phyloP scores from a whole-genome alignment of 2,329 filamentous ascomycete species.

The Plenodomus tracheiphilus region DNA sequence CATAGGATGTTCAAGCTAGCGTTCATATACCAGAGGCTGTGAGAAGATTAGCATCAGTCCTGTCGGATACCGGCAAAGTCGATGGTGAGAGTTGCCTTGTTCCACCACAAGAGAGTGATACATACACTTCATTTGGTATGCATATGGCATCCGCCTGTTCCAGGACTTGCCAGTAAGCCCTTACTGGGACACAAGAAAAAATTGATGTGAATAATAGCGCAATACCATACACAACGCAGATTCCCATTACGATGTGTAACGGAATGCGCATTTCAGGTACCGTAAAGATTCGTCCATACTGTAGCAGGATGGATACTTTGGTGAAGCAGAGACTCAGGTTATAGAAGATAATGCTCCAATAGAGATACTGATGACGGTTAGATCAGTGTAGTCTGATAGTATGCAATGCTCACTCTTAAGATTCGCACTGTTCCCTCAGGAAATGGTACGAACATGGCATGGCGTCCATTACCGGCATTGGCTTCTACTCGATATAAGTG shows the following conservation, averaged over 20 bases:
- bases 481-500: constrained; percentile 18
- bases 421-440: constrained; percentile 8
- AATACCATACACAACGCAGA: constrained; percentile 23
- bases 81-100: too few relatives aligned
- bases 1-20: constrained; percentile 28
- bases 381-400: neutral
- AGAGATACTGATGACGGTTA: constrained; percentile 24
- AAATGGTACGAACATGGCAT: constrained; percentile 23
- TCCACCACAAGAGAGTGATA: neutral
- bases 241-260: constrained; percentile 22
- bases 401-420: constrained; percentile 16
- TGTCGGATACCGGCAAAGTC: too few relatives aligned
- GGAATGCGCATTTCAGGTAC: constrained; percentile 25
- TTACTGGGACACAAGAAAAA: constrained; percentile 26
- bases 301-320: constrained; percentile 34
- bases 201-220: constrained; percentile 12
- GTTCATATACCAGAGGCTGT: constrained; percentile 26
- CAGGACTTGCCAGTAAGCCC: constrained; percentile 24
- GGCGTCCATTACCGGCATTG: constrained; percentile 26
- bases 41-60: neutral
- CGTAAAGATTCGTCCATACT: constrained; percentile 34
- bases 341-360: constrained; percentile 32
- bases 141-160: constrained; percentile 21
- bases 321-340: constrained; percentile 24
- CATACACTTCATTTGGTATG: constrained; percentile 19